Base-by-base conservation (phyloP, 768 basidiomycete species). In the Rhodocollybia butyracea region DNA sequence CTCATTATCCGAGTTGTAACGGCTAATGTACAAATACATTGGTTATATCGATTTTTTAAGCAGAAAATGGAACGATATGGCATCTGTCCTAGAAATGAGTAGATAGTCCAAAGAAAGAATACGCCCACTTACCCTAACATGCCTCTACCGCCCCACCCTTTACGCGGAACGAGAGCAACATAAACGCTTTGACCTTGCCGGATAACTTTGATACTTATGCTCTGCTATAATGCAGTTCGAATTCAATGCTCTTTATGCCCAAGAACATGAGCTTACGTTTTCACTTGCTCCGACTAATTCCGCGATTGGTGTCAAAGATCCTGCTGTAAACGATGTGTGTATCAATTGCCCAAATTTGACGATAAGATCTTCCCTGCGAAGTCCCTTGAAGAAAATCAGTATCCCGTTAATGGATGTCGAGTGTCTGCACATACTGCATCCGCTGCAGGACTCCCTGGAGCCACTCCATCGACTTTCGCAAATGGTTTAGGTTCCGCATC, bases 111-210 rank as follows among this genome's bases (percentile, higher is more conserved):
- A 45, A 2, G 7, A 40, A 21, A n/a, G 29, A 31, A 4, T 12
- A 1, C 10, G 41, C 21, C 42, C 17, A 68, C 84, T 62, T 59
- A 91, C 88, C 94, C 94, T 40, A 97, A 73, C 67, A 88, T 75
- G 8, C 94, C 94, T 56, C 91, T 76, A 10, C 94, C 94, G 58
- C 91, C 92, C 94, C 94, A 97, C 6, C 86, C 86, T 55, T 77
- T 81, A 47, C 82, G 70, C 5, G 92, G 91, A 3, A 74, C 85
- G 40, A 94, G 72, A n/a, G 68, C 77, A 55, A 92, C 63, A 19
- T 72, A 73, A 13, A 82, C 60, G 6, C 62, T 66, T 59, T 80
- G 67, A 3, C 68, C 76, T 5, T 73, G 68, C 29, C 89, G 82
- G 27, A 82, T 68, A 8, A 91, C 77, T 42, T 78, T 75, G 51